Conservation (phyloP, 148 eudicot species). For the Tetragonia tetragonoides region DNA sequence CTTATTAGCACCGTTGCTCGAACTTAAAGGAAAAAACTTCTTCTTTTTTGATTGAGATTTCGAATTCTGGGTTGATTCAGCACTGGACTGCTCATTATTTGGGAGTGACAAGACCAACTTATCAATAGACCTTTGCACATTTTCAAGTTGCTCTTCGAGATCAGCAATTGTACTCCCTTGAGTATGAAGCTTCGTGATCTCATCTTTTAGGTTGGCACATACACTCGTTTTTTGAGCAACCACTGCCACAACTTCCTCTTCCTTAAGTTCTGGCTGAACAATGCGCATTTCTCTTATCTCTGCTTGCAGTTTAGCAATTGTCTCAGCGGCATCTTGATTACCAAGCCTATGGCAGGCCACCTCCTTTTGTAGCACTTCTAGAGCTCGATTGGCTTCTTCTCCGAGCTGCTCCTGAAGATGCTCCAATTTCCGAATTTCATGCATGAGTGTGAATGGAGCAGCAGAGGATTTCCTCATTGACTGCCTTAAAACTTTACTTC, state of each 20-base stretch:
- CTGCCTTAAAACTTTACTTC: constrained; percentile 58
- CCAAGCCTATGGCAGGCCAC: constrained; percentile 90
- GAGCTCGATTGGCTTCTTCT: constrained; percentile 88
- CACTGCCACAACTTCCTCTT: constrained; percentile 46
- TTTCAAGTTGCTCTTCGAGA: constrained; percentile 92
- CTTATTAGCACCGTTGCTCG: constrained; percentile 55
- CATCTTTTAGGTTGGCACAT: constrained; percentile 89
- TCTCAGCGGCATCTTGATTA: constrained; percentile 95
- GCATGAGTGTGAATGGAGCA: constrained; percentile 92
- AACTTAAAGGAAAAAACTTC: constrained; percentile 70
- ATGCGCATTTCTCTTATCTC: constrained; percentile 80
- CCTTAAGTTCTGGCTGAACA: constrained; percentile 38
- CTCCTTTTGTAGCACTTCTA: constrained; percentile 92
- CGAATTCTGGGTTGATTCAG: constrained; percentile 34
- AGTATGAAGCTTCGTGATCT: constrained; percentile 88
- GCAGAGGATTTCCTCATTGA: constrained; percentile 79
- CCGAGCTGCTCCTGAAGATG: constrained; percentile 98
- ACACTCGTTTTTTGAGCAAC: constrained; percentile 74
- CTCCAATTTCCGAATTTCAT: constrained; percentile 86
- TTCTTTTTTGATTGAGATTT: constrained; percentile 68
- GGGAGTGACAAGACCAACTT: constrained; percentile 89
- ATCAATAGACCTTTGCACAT: constrained; percentile 86
- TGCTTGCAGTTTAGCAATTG: constrained; percentile 85
- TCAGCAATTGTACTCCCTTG: constrained; percentile 87
- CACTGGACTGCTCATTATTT: constrained; percentile 33